Conservation (phyloP, 768 basidiomycete genomes). For the Boletus fagicola region DNA sequence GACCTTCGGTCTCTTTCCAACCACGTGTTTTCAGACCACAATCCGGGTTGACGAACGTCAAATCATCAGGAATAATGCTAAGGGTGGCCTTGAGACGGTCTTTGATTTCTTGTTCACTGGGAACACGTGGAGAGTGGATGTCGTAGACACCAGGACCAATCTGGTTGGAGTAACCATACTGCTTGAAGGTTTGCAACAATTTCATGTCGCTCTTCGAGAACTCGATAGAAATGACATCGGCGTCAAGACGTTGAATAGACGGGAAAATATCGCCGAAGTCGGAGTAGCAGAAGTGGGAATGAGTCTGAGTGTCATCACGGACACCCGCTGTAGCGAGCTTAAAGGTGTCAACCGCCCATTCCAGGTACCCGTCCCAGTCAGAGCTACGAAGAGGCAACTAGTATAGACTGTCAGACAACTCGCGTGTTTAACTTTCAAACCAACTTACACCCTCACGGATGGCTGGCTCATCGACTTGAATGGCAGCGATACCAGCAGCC, state of each 20-base stretch:
- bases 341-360: constrained; percentile 99
- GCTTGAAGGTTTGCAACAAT: constrained; percentile 91
- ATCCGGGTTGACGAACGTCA: constrained; percentile 94
- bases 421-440: background rate
- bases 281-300: constrained; percentile 99
- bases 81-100: constrained; percentile 87
- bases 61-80: constrained; percentile 71
- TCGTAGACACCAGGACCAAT: constrained; percentile 99
- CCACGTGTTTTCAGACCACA: constrained; percentile 99
- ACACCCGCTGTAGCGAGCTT: constrained; percentile 97
- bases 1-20: constrained; percentile 94
- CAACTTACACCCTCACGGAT: constrained; percentile 92
- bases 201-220: constrained; percentile 99
- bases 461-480: constrained; percentile 99
- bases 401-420: constrained; percentile 2
- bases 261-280: constrained; percentile 99
- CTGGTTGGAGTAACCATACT: constrained; percentile 93
- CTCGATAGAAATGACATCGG: constrained; percentile 98
- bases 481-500: constrained; percentile 93
- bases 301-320: constrained; percentile 89
- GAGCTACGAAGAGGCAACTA: constrained; percentile 91
- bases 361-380: constrained; percentile 96
- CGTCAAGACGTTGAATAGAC: constrained; percentile 93
- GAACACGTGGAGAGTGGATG: constrained; percentile 99
- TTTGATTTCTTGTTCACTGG: constrained; percentile 89